These are phyloP conservation scores for Phytophthora lateralis DNA, from an alignment of 352 stramenopile genomes.

Conservation along the genomic window DNA sequence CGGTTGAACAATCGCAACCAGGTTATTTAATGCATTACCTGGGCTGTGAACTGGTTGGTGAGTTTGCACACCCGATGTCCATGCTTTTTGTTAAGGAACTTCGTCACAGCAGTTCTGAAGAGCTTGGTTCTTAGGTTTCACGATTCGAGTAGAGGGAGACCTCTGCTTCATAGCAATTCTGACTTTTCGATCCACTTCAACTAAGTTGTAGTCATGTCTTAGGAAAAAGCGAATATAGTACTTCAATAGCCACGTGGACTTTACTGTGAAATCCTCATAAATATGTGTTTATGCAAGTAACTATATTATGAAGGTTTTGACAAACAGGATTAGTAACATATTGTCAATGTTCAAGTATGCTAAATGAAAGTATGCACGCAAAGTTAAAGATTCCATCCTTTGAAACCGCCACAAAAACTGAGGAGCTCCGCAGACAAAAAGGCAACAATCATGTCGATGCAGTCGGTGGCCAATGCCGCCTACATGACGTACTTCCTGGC, in stretches of 20 bases:
- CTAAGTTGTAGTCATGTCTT: constrained; percentile 24
- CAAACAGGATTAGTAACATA: neutral
- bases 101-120: too few relatives aligned
- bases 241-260: constrained; percentile 4
- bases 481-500: constrained; percentile 81
- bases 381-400: neutral
- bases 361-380: neutral
- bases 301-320: neutral
- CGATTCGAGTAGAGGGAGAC: too few relatives aligned
- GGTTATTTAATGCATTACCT: constrained; percentile 4
- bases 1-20: neutral
- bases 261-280: constrained; percentile 1
- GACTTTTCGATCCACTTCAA: neutral
- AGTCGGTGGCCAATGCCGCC: constrained; percentile 63
- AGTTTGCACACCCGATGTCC: neutral
- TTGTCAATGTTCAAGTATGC: constrained; percentile 5
- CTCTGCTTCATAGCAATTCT: too few relatives aligned
- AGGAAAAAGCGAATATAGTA: constrained; percentile 4
- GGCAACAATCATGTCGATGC: constrained; percentile 50
- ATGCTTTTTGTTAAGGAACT: neutral
- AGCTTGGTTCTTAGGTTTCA: constrained; percentile 2
- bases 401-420: constrained; percentile 3
- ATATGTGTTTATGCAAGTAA: neutral
- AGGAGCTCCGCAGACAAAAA: constrained; percentile 10
- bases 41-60: too few relatives aligned